A percentile compares a stretch with the other conserved stretches of the same genome.
Conservation (phyloP, 805 yeast genomes). For the Lipomyces sp. region DNA sequence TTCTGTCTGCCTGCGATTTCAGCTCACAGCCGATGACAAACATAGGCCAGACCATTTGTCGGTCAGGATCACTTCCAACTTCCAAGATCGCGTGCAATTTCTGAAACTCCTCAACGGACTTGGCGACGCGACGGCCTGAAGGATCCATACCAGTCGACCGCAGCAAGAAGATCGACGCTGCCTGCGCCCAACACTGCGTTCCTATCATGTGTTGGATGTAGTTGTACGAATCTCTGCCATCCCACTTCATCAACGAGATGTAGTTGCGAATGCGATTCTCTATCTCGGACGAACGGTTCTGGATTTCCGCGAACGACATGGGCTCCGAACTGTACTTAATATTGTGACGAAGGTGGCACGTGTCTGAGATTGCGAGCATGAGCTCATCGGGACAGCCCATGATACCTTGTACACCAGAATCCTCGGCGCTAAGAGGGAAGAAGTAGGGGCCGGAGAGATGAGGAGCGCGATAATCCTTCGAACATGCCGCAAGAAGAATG, state of each 20-base stretch:
- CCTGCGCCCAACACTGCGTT: slow-evolving; percentile 37
- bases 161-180: slow-evolving; percentile 28
- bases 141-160: slow-evolving; percentile 37
- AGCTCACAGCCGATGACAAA: slow-evolving; percentile 35
- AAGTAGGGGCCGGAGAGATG: slow-evolving; percentile 31
- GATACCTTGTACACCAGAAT: slow-evolving; percentile 30
- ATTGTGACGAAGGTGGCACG: slow-evolving; percentile 25
- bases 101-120: slow-evolving; percentile 27
- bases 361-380: slow-evolving; percentile 33
- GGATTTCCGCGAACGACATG: slow-evolving; percentile 30
- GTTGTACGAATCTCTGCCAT: slow-evolving; percentile 31
- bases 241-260: slow-evolving; percentile 25
- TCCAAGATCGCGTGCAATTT: slow-evolving; percentile 23
- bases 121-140: slow-evolving; percentile 26
- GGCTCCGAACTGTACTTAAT: slow-evolving; percentile 28
- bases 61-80: slow-evolving; percentile 26
- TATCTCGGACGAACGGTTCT: slow-evolving; percentile 24
- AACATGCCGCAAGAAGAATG: slow-evolving; percentile 28
- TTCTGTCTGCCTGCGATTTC: slow-evolving; percentile 17
- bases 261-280: slow-evolving; percentile 32
- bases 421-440: slow-evolving; percentile 27
- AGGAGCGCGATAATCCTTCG: slow-evolving; percentile 33
- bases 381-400: slow-evolving; percentile 37
- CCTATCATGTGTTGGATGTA: slow-evolving; percentile 32
- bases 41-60: slow-evolving; percentile 36